Conservation (phyloP, 225 moss, liverwort and hornwort species). For the Bryum argenteum region DNA sequence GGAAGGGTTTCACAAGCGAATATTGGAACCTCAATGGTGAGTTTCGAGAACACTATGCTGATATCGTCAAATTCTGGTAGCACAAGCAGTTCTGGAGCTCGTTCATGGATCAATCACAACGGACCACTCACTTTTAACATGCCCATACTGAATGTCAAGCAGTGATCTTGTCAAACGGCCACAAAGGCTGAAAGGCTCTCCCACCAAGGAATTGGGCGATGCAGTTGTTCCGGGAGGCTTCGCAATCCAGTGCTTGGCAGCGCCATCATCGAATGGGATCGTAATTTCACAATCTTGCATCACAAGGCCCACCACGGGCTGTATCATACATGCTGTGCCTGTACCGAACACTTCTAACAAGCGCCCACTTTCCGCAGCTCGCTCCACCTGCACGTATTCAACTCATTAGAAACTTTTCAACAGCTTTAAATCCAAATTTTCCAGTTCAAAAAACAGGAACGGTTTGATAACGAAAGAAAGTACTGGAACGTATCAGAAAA, state of each 20-base stretch:
- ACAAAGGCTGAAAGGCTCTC: constrained; percentile 76
- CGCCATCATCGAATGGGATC: constrained; percentile 62
- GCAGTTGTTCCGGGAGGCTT: constrained; percentile 54
- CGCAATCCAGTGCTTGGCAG: constrained; percentile 64
- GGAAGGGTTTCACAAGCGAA: constrained; percentile 17
- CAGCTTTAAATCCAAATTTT: constrained; percentile 2
- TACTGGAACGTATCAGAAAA: no score
- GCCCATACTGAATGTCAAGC: constrained; percentile 77
- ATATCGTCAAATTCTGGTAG: constrained; percentile 1
- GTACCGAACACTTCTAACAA: constrained; percentile 82
- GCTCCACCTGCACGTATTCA: constrained; percentile 58
- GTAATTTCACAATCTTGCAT: constrained; percentile 58
- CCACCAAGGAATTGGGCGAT: constrained; percentile 21
- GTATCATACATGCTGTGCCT: constrained; percentile 84
- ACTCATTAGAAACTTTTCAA: constrained; percentile 17
- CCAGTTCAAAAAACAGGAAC: no score
- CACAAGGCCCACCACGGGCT: constrained; percentile 70
- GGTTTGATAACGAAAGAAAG: no score
- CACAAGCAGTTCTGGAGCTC: not conserved
- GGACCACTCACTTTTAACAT: constrained; percentile 64
- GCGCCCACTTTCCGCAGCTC: constrained; percentile 62
- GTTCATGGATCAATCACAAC: constrained; percentile 55
- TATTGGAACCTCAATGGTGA: not conserved
- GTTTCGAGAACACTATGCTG: not conserved
- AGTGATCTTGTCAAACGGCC: constrained; percentile 71